A percentile compares a stretch with the other conserved stretches of the same genome.
Evolutionary conservation across 2,329 filamentous ascomycete species (phyloP).

Genomic region (Ceratocystiopsis brevicomis): DNA sequence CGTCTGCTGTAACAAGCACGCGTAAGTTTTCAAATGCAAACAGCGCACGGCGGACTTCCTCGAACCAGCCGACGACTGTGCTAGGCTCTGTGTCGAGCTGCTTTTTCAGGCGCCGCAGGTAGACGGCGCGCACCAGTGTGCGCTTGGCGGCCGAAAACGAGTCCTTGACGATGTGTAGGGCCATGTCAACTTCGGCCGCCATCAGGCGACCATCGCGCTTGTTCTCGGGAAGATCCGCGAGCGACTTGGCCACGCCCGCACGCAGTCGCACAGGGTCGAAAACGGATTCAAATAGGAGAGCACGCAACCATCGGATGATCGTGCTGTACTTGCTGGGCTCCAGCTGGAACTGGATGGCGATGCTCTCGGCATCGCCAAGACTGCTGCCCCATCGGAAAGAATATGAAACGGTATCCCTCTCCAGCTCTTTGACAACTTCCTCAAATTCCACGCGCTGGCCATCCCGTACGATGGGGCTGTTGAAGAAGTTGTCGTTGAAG

Average conservation of each 20-base stretch:
- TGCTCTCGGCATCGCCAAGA: slow-evolving; percentile 62
- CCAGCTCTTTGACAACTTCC: slow-evolving; percentile 75
- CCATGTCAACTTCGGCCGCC: slow-evolving; percentile 47
- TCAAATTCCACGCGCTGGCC: slow-evolving; percentile 72
- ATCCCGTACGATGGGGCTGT: slow-evolving; percentile 62
- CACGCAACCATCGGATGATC: slow-evolving; percentile 66
- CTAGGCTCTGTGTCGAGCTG: slow-evolving; percentile 60
- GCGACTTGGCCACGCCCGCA: slow-evolving; percentile 55
- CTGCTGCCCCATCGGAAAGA: slow-evolving; percentile 46
- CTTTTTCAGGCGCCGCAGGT: slow-evolving; percentile 69
- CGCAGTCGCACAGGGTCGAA: slow-evolving; percentile 55
- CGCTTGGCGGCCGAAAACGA: slow-evolving; percentile 61
- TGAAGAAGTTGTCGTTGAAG: slow-evolving; percentile 88
- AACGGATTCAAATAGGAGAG: slow-evolving; percentile 72
- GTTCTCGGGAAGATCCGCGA: slow-evolving; percentile 78
- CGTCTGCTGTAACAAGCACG: slow-evolving; percentile 63
- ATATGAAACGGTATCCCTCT: slow-evolving; percentile 80
- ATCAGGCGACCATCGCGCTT: slow-evolving; percentile 69
- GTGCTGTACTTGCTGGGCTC: slow-evolving; percentile 75
- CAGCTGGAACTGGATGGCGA: slow-evolving; percentile 66
- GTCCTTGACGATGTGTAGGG: slow-evolving; percentile 61
- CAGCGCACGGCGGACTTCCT: slow-evolving; percentile 54
- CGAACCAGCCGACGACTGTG: slow-evolving; percentile 57
- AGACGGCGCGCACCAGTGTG: slow-evolving; percentile 70
- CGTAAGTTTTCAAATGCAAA: slow-evolving; percentile 77